Evolutionary conservation across 2,329 filamentous ascomycete genomes (phyloP).

Genomic region (Talaromyces sp.): DNA sequence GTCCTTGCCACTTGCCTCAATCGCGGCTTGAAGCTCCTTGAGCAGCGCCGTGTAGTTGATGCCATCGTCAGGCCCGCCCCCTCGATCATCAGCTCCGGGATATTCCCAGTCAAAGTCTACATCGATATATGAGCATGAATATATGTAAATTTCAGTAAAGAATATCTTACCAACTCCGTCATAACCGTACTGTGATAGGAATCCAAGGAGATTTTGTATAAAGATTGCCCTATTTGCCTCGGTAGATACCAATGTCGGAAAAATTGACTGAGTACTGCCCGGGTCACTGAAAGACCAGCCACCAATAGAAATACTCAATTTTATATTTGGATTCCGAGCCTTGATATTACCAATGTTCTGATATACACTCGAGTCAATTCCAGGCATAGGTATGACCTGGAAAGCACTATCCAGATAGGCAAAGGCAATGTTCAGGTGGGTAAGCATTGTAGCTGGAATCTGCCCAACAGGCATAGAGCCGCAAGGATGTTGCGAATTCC

Average conservation of each 20-base stretch:
- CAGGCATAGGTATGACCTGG: slow-evolving; percentile 20
- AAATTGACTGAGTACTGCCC: slow-evolving; percentile 3
- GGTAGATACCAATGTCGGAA: slow-evolving; percentile 13
- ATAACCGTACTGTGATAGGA: slow-evolving; percentile 16
- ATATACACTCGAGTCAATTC: slow-evolving; percentile 14
- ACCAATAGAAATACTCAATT: slow-evolving; percentile 25
- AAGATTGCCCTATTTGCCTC: slow-evolving; percentile 7
- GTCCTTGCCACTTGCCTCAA: slow-evolving; percentile 3
- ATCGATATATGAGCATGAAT: too few relatives aligned
- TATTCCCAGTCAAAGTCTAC: slow-evolving; percentile 19
- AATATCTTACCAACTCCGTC: slow-evolving; percentile 12
- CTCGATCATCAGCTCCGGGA: slow-evolving; percentile 7
- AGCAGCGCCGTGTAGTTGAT: slow-evolving; percentile 7
- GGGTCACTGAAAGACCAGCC: slow-evolving; percentile 9
- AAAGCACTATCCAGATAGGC: slow-evolving; percentile 35
- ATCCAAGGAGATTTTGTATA: slow-evolving; percentile 10
- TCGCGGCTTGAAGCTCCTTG: slow-evolving; percentile 3
- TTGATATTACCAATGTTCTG: slow-evolving; percentile 28
- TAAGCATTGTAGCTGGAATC: slow-evolving; percentile 13
- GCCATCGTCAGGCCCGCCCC: not conserved
- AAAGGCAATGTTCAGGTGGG: slow-evolving; percentile 35
- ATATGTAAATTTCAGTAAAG: too few relatives aligned
- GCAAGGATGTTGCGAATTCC: slow-evolving; percentile 9
- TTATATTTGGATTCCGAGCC: slow-evolving; percentile 17
- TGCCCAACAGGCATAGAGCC: slow-evolving; percentile 5